A percentile compares a stretch with the other conserved stretches of the same genome.
These are phyloP conservation scores for Metschnikowia cerradonensis DNA, from an alignment of 805 yeast genomes.

Conservation along the genomic window DNA sequence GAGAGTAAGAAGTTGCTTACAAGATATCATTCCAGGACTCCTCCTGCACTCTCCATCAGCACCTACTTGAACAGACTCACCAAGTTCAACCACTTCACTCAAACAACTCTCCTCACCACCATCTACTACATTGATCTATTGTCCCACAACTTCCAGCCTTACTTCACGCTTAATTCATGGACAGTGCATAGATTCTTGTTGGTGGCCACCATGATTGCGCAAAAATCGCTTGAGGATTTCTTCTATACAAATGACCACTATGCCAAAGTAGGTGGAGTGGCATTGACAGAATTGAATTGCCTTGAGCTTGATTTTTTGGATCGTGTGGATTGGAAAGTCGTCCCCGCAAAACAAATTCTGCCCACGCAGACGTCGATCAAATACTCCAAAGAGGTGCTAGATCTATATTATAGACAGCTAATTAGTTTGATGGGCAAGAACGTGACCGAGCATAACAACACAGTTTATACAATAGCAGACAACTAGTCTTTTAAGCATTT, in stretches of 20 bases:
- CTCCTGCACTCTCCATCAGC: slow-evolving; percentile 80
- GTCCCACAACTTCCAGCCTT: slow-evolving; percentile 66
- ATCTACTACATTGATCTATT: slow-evolving; percentile 89
- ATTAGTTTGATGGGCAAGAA: slow-evolving; percentile 40
- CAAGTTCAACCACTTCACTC: slow-evolving; percentile 80
- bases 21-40: slow-evolving; percentile 88
- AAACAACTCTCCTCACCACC: slow-evolving; percentile 73
- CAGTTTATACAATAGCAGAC: slow-evolving; percentile 7
- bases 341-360: slow-evolving; percentile 35
- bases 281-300: slow-evolving; percentile 74
- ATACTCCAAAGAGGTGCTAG: slow-evolving; percentile 36
- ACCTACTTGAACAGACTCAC: slow-evolving; percentile 69
- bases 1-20: slow-evolving; percentile 46
- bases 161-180: slow-evolving; percentile 80
- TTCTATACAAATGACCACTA: slow-evolving; percentile 92
- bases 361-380: slow-evolving; percentile 23
- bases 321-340: slow-evolving; percentile 64
- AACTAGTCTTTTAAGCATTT: not conserved
- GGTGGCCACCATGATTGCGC: slow-evolving; percentile 86
- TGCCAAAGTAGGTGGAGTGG: slow-evolving; percentile 94
- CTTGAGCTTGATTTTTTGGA: slow-evolving; percentile 83
- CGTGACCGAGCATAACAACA: slow-evolving; percentile 14
- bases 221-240: slow-evolving; percentile 88
- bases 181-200: slow-evolving; percentile 90
- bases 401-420: slow-evolving; percentile 37